phyloP scores from a whole-genome alignment of 2,329 filamentous ascomycete species.

The Aspergillus thermomutatus region DNA sequence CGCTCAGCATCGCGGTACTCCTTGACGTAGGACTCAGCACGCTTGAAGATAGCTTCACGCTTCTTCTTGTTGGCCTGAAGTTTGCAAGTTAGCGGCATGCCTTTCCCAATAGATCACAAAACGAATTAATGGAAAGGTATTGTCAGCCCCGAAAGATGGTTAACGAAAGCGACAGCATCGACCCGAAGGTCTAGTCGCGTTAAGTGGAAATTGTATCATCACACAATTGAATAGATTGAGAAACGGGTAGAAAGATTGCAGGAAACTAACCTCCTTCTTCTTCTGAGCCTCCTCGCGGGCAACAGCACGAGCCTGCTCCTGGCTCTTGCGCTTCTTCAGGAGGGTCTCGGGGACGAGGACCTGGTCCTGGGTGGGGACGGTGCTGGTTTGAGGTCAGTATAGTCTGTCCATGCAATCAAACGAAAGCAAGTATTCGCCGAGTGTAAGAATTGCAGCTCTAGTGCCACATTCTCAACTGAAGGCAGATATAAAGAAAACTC shows the following conservation, averaged over 20 bases:
- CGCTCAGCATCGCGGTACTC: conserved; percentile 98
- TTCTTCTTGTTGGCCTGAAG: conserved; percentile 95
- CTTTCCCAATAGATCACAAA: conserved; percentile 9
- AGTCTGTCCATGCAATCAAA: conserved; percentile 68
- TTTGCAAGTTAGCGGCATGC: conserved; percentile 26
- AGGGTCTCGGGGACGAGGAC: conserved; percentile 98
- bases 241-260: conserved; percentile 11
- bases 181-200: conserved; percentile 87
- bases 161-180: conserved; percentile 83
- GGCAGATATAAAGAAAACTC: conserved; percentile 65
- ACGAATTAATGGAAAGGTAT: conserved; percentile 22
- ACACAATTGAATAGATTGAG: conserved; percentile 47
- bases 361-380: conserved; percentile 90
- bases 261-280: conserved; percentile 77
- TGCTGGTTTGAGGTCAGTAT: conserved; percentile 70
- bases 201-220: conserved; percentile 81
- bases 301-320: conserved; percentile 98
- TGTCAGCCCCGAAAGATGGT: conserved; percentile 71
- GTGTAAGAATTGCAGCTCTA: conserved; percentile 88
- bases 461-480: conserved; percentile 84
- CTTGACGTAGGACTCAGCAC: conserved; percentile 99
- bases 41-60: conserved; percentile 98
- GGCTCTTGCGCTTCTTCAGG: conserved; percentile 99
- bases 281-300: conserved; percentile 74
- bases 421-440: conserved; percentile 68